These are phyloP conservation scores for Lipomyces anomalus DNA, from an alignment of 805 yeast genomes.

Conservation along the genomic window DNA sequence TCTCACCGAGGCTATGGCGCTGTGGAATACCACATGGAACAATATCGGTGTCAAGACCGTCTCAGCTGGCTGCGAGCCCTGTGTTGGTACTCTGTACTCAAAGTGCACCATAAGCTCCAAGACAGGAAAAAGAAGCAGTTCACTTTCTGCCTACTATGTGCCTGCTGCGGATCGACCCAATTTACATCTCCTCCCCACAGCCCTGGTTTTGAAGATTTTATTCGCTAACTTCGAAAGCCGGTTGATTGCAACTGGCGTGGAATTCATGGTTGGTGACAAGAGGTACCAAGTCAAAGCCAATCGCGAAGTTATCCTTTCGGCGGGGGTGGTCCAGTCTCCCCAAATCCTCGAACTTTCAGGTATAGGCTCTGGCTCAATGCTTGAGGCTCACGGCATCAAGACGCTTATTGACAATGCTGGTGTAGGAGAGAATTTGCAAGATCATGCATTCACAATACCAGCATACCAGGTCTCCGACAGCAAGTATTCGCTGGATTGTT, in stretches of 20 bases:
- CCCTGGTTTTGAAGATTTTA: background rate
- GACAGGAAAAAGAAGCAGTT: constrained; percentile 1
- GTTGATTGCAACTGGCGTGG: no score
- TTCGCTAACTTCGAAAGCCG: background rate
- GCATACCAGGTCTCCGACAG: background rate
- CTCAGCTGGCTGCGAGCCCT: background rate
- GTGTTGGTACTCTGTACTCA: background rate
- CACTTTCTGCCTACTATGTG: constrained; percentile 1
- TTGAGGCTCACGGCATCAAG: constrained; percentile 29
- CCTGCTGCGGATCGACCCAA: background rate
- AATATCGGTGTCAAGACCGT: background rate
- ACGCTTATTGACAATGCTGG: constrained; percentile 29
- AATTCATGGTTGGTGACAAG: no score
- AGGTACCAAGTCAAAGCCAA: constrained; percentile 26
- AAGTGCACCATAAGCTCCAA: constrained; percentile 1
- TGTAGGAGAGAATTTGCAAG: constrained; percentile 33
- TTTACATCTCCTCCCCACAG: background rate
- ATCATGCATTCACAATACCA: constrained; percentile 26
- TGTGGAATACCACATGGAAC: constrained; percentile 1
- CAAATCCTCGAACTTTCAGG: constrained; percentile 33
- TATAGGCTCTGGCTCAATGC: constrained; percentile 31
- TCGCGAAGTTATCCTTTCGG: constrained; percentile 30
- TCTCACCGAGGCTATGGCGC: background rate
- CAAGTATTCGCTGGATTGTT: background rate
- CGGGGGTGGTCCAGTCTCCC: constrained; percentile 34